A percentile compares a stretch with the other conserved stretches of the same genome.
These are phyloP conservation scores for Debaryomycetaceae sp. DNA, from an alignment of 1,139 yeast species.

Conservation along the genomic window DNA sequence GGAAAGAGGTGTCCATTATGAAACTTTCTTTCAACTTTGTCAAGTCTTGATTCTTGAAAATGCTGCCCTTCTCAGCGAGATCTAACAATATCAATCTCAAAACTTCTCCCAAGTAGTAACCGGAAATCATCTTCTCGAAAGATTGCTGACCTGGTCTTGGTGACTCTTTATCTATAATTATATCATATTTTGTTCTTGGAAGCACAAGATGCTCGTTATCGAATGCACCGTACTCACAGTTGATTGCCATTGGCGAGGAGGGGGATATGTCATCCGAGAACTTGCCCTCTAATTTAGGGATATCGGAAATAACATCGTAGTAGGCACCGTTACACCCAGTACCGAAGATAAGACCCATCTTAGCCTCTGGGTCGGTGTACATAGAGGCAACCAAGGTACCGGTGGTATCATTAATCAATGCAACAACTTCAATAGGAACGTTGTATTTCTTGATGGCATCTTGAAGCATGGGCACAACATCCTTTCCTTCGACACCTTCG, in stretches of 20 bases:
- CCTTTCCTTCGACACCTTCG: constrained; percentile 89
- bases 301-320: constrained; percentile 69
- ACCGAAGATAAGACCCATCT: constrained; percentile 95
- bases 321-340: constrained; percentile 98
- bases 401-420: constrained; percentile 93
- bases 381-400: constrained; percentile 96
- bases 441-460: constrained; percentile 59
- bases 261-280: constrained; percentile 59
- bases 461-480: constrained; percentile 90
- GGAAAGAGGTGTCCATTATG: constrained; percentile 84
- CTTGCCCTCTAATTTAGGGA: constrained; percentile 80
- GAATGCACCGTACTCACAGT: constrained; percentile 98
- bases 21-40: constrained; percentile 56
- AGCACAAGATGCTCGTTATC: constrained; percentile 82
- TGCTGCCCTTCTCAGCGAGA: constrained; percentile 54
- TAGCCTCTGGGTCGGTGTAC: constrained; percentile 83
- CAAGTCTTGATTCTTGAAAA: constrained; percentile 70
- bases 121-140: constrained; percentile 97
- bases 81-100: constrained; percentile 79
- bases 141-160: constrained; percentile 97
- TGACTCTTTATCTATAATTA: constrained; percentile 73
- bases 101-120: constrained; percentile 92
- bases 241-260: constrained; percentile 85
- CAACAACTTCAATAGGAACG: constrained; percentile 83
- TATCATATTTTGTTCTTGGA: constrained; percentile 89